These are phyloP conservation scores for Ormosia emarginata DNA, from an alignment of 306 rosid species.

Conservation along the genomic window DNA sequence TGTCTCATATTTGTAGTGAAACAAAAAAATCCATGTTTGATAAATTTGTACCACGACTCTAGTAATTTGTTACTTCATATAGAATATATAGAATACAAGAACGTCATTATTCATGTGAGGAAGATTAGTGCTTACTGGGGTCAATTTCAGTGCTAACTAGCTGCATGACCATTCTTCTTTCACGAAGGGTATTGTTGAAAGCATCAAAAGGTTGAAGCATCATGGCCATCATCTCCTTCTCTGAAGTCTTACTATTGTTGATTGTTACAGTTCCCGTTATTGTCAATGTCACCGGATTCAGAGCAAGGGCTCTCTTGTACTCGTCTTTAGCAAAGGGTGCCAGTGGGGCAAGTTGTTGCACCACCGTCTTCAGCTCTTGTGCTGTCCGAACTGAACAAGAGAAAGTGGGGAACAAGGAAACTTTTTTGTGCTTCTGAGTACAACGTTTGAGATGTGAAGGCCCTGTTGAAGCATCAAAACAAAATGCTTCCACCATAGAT, in stretches of 20 bases:
- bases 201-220: constrained; percentile 7
- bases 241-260: background rate
- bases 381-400: background rate
- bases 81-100: background rate
- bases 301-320: background rate
- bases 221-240: constrained; percentile 7
- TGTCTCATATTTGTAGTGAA: no score
- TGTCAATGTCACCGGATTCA: background rate
- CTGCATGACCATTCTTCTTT: constrained; percentile 22
- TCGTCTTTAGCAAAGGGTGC: background rate
- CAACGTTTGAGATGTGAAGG: background rate
- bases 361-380: background rate
- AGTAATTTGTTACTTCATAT: no score
- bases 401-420: background rate
- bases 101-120: no score
- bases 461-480: background rate
- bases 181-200: background rate
- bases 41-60: no score
- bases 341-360: background rate
- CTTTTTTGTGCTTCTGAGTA: background rate
- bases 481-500: background rate
- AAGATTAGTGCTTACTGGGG: constrained; percentile 19
- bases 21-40: no score
- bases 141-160: constrained; percentile 31
- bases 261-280: background rate